Percentiles rank a stretch among this genome's conserved stretches.
phyloP scores from a whole-genome alignment of 2,329 filamentous ascomycete species.

The Penicillium sp. region DNA sequence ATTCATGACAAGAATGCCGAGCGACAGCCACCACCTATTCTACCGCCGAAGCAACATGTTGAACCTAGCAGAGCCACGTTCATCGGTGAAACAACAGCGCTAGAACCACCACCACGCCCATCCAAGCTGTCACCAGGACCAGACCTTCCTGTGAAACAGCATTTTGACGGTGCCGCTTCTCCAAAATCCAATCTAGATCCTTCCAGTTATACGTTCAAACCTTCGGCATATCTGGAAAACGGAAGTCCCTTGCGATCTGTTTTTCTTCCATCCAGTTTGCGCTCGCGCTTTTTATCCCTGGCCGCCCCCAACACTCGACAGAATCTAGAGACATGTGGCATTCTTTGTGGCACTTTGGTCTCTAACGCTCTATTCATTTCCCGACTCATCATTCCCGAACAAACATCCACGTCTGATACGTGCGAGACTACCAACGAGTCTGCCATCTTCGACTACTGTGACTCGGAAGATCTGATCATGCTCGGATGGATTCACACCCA shows the following conservation, averaged over 20 bases:
- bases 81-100: conserved; percentile 16
- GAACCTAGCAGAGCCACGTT: conserved; percentile 10
- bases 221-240: conserved; percentile 83
- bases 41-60: conserved; percentile 38
- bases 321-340: conserved; percentile 91
- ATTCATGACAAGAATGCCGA: conserved; percentile 13
- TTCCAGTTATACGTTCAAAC: conserved; percentile 68
- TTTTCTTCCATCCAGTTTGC: conserved; percentile 73
- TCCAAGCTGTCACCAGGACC: conserved; percentile 23
- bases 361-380: conserved; percentile 92
- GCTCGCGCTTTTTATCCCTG: conserved; percentile 65
- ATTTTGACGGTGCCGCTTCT: conserved; percentile 9
- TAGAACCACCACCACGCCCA: conserved; percentile 22
- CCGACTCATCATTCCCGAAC: conserved; percentile 81
- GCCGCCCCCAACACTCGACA: conserved; percentile 69
- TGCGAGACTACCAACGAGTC: conserved; percentile 89
- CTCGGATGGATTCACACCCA: conserved; percentile 98
- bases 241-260: conserved; percentile 79
- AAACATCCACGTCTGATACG: conserved; percentile 82
- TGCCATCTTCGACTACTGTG: conserved; percentile 81
- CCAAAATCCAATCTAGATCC: conserved; percentile 30
- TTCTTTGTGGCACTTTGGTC: conserved; percentile 82
- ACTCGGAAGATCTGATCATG: conserved; percentile 73
- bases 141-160: conserved; percentile 24
- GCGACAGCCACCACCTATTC: conserved; percentile 28